These are phyloP conservation scores for Phytophthora macrochlamydospora DNA, from an alignment of 352 stramenopile genomes.

Conservation along the genomic window DNA sequence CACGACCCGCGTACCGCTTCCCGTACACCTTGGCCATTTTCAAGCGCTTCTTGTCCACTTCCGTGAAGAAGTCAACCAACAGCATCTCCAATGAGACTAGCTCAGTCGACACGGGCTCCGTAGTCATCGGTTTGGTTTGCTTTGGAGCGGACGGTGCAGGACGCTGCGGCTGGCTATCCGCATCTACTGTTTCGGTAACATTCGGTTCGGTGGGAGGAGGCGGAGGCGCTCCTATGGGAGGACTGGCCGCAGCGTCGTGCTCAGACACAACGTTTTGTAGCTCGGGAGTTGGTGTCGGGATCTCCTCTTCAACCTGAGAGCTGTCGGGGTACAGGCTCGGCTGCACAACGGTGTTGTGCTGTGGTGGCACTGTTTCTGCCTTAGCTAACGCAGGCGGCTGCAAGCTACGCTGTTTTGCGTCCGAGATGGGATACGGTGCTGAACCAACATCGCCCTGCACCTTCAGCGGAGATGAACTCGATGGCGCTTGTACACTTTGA, in stretches of 20 bases:
- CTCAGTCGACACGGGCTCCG: neutral
- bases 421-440: neutral
- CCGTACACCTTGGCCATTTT: conserved; percentile 72
- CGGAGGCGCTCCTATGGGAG: conserved; percentile 1
- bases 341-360: neutral
- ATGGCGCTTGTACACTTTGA: conserved; percentile 8
- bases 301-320: neutral
- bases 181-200: neutral
- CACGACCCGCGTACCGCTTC: conserved; percentile 66
- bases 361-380: neutral
- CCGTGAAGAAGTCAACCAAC: conserved; percentile 67
- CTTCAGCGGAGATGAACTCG: neutral
- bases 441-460: too few species aligned
- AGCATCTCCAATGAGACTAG: conserved; percentile 52
- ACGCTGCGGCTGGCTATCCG: neutral
- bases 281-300: neutral
- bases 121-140: neutral
- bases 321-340: neutral
- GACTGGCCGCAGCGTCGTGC: neutral
- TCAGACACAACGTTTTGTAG: conserved; percentile 2
- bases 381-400: neutral
- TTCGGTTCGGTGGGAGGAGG: neutral
- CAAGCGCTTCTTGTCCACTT: conserved; percentile 61
- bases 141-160: conserved; percentile 6
- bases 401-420: conserved; percentile 1